Evolutionary conservation across 306 rosid genomes (phyloP), one percentile per base, ranked within the genome.

Genomic region (Crotalaria pallida): DNA sequence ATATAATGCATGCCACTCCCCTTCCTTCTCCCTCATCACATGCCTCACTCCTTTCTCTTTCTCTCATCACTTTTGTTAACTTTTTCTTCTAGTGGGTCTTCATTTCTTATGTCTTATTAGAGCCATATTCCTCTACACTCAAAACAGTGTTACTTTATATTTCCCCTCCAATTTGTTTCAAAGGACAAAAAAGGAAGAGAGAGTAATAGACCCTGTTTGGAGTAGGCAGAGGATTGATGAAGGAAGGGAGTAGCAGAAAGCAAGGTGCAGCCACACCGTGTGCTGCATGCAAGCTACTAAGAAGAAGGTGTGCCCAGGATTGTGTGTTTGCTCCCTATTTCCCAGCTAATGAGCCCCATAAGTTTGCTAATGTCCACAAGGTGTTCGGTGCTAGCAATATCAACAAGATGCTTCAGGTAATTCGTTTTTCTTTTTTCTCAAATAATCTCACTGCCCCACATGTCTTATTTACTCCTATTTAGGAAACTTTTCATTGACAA

Each of bases 301-400:
- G 96, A 49, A 80, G 96, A 79, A 69, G 92, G 74, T 90, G 96
- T 10, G 86, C 92, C 0, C 79, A 88, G 26, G 95, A 88, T 40
- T 90, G 96, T 21, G 92, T 90, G 5, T 90, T 90, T 53, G 92
- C 95, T 43, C 96, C 96, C 6, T 86, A 88, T 73, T 90, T 90
- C 2, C 96, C 96, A 0, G 92, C 96, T 0, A 92, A 90, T 21
- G 84, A 90, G 61, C 95, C 95, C 3, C 95, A 83, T 43, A 90
- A 90, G 65, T 90, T 90, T 57, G 95, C 96, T 13, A 88, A 86
- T 16, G 96, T 90, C n/a, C 96, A 90, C 76, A 90, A 82, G 57
- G 96, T 90, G 1, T 90, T 90, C 27, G 96, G 96, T 26, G 96
- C 96, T 10, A 90, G 96, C 73, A 90, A 90, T 69, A 88, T 90